Evolutionary conservation across 169 alveolate genomes (phyloP).

Genomic region (Theileria equi): DNA sequence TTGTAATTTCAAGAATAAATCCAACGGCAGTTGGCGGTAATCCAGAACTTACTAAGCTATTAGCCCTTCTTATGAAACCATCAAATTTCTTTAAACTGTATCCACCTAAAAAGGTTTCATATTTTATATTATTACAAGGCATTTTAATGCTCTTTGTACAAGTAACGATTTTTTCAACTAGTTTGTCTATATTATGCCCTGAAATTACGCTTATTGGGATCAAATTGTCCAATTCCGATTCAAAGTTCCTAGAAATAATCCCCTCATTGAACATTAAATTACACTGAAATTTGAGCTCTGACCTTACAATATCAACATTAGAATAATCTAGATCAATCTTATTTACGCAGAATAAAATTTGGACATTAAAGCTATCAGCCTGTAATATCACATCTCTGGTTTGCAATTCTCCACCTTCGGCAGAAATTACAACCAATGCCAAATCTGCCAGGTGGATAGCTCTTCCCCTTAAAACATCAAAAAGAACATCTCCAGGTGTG

Average conservation of each 20-base stretch:
- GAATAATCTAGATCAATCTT: constrained; percentile 66
- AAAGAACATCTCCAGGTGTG: constrained; percentile 80
- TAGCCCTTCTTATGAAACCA: constrained; percentile 67
- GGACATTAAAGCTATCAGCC: constrained; percentile 75
- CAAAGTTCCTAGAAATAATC: constrained; percentile 42
- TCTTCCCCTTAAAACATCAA: constrained; percentile 74
- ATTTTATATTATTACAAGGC: constrained; percentile 28
- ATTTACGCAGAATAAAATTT: constrained; percentile 72
- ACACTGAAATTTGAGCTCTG: constrained; percentile 67
- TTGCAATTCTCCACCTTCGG: constrained; percentile 72
- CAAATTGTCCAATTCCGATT: constrained; percentile 50
- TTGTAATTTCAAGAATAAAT: constrained; percentile 66
- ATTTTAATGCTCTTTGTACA: constrained; percentile 22
- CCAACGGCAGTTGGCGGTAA: constrained; percentile 69
- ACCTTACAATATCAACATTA: constrained; percentile 66
- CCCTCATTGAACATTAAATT: constrained; percentile 59
- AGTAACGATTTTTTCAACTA: constrained; percentile 34
- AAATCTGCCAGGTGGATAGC: constrained; percentile 76
- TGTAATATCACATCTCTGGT: constrained; percentile 75
- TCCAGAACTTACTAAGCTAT: constrained; percentile 64
- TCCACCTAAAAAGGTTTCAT: constrained; percentile 22
- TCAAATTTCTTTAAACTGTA: constrained; percentile 12
- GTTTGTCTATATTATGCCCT: constrained; percentile 43
- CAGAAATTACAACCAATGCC: constrained; percentile 70
- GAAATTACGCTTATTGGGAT: constrained; percentile 66